Percentiles rank a stretch among this genome's conserved stretches.
These are phyloP conservation scores for Xylaria acuta DNA, from an alignment of 495 filamentous ascomycete species.

Conservation along the genomic window DNA sequence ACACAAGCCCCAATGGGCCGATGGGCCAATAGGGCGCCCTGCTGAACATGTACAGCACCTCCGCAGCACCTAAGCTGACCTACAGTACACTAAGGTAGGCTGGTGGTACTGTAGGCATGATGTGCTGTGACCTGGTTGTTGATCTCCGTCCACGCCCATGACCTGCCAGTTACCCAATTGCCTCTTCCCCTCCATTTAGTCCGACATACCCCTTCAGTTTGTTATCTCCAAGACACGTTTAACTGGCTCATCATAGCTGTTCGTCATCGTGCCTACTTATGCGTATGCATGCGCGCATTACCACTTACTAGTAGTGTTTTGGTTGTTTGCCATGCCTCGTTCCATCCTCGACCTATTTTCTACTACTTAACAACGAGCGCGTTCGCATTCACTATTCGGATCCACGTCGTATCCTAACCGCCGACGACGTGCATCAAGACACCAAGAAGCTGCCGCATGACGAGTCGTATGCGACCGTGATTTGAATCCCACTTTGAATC, in stretches of 20 bases:
- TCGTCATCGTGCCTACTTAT: conserved; percentile 28
- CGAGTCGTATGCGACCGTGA: conserved; percentile 24
- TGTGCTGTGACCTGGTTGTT: conserved; percentile 7
- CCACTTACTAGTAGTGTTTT: conserved; percentile 25
- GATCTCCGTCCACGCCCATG: conserved; percentile 15
- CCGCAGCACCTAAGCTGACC: background rate
- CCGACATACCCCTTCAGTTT: background rate
- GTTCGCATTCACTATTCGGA: conserved; percentile 21
- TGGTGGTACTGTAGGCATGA: conserved; percentile 1
- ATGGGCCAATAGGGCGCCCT: background rate
- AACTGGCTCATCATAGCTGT: conserved; percentile 23
- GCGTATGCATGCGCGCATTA: conserved; percentile 17
- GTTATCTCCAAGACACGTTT: conserved; percentile 7
- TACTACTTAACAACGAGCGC: conserved; percentile 30
- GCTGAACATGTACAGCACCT: background rate
- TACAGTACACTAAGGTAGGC: background rate
- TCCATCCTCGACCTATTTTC: conserved; percentile 25
- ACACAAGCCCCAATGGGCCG: background rate
- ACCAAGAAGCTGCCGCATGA: conserved; percentile 24
- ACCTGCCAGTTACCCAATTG: background rate
- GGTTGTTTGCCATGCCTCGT: conserved; percentile 40
- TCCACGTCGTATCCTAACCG: background rate
- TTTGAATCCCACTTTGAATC: background rate
- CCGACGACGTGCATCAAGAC: background rate
- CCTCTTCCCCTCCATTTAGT: conserved; percentile 23